phyloP scores from a whole-genome alignment of 2,329 filamentous ascomycete genomes.

The Stemphylium lycopersici region DNA sequence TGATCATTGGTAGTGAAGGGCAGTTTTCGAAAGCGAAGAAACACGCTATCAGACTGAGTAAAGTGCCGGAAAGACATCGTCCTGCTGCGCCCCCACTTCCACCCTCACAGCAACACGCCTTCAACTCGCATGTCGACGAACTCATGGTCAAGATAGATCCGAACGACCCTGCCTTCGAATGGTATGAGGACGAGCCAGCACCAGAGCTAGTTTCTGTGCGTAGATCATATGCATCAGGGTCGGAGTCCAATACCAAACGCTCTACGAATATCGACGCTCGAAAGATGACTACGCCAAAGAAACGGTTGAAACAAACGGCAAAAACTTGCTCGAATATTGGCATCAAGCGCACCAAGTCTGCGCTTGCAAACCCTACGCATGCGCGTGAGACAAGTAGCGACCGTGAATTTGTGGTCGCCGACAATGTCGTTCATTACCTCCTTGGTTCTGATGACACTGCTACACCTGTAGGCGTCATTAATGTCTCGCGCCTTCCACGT shows the following conservation, averaged over 20 bases:
- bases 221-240: not conserved
- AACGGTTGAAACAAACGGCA: not conserved
- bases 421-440: conserved; percentile 1
- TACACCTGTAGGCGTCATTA: not conserved
- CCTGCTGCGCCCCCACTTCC: not conserved
- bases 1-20: conserved; percentile 21
- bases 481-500: not conserved
- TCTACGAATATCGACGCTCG: not conserved
- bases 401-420: conserved; percentile 6
- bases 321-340: not conserved
- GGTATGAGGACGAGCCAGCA: conserved; percentile 15
- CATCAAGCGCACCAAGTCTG: not conserved
- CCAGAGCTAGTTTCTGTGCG: not conserved
- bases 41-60: conserved; percentile 5
- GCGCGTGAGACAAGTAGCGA: conserved; percentile 8
- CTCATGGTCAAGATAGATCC: conserved; percentile 25
- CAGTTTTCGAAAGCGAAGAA: conserved; percentile 6
- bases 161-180: conserved; percentile 17
- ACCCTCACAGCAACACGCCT: not conserved
- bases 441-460: not conserved
- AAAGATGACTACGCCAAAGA: not conserved
- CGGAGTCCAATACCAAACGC: not conserved
- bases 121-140: conserved; percentile 5
- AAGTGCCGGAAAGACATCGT: not conserved
- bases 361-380: not conserved